A percentile compares a stretch with the other conserved stretches of the same genome.
Evolutionary conservation across 2,329 filamentous ascomycete genomes (phyloP).

Genomic region (Aureobasidium sp.): DNA sequence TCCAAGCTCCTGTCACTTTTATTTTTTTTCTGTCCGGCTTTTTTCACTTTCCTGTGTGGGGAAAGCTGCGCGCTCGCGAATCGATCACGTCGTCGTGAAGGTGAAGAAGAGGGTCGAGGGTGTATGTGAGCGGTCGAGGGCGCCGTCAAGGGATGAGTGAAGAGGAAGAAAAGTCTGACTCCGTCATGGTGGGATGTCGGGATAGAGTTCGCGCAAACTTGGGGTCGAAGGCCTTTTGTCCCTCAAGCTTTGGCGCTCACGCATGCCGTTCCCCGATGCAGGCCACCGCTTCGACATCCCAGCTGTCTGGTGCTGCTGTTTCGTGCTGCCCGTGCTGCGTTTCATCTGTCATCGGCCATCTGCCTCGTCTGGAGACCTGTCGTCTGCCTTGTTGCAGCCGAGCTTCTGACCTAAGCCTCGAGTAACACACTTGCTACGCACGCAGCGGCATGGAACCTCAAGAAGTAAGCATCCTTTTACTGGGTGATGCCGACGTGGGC

Average conservation of each 20-base stretch:
- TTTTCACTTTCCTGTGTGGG: background rate
- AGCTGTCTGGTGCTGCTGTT: background rate
- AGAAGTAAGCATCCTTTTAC: constrained; percentile 46
- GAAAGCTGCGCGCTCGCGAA: background rate
- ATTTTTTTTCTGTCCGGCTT: background rate
- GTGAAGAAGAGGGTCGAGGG: background rate
- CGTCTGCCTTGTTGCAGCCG: background rate
- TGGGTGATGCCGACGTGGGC: constrained; percentile 54
- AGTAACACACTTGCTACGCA: background rate
- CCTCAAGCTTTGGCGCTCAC: constrained; percentile 1
- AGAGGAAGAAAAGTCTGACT: constrained; percentile 4
- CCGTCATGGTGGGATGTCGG: constrained; percentile 15
- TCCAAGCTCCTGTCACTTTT: background rate
- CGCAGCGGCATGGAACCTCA: constrained; percentile 22
- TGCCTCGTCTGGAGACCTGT: background rate
- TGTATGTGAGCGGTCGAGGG: background rate
- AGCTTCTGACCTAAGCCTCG: background rate
- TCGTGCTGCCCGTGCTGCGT: background rate
- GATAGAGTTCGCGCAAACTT: constrained; percentile 9
- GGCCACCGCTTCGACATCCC: background rate
- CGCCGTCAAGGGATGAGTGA: background rate
- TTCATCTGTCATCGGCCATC: background rate
- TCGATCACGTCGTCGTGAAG: background rate
- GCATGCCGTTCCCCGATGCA: constrained; percentile 2
- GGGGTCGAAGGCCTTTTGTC: background rate